A percentile compares a stretch with the other conserved stretches of the same genome.
phyloP scores from a whole-genome alignment of 2,329 filamentous ascomycete genomes.

The Orbilia brochopaga region DNA sequence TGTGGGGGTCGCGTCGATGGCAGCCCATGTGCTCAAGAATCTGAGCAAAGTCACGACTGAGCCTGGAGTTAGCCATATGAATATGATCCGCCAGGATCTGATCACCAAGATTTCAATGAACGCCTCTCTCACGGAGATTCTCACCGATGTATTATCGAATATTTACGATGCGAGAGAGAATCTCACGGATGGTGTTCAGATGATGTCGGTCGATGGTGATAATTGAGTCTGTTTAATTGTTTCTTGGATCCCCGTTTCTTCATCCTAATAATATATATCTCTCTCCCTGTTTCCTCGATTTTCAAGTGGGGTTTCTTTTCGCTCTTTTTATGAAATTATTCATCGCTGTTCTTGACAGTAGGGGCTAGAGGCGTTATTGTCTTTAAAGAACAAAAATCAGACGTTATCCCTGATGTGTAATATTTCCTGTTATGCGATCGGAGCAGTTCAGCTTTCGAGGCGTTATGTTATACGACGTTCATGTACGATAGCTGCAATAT shows the following conservation, averaged over 20 bases:
- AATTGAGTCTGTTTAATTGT: too few species aligned
- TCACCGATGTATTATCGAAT: constrained; percentile 17
- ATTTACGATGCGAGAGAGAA: not conserved
- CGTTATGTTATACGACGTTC: too few species aligned
- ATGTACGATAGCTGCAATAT: too few species aligned
- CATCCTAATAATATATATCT: too few species aligned
- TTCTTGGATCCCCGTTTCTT: too few species aligned
- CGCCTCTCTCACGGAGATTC: not conserved
- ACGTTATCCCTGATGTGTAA: not conserved
- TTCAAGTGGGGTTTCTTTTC: too few species aligned
- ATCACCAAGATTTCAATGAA: constrained; percentile 19
- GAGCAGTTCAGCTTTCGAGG: too few species aligned
- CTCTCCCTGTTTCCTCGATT: not conserved
- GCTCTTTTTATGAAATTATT: too few species aligned
- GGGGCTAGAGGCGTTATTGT: not conserved
- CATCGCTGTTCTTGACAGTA: not conserved
- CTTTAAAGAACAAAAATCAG: not conserved
- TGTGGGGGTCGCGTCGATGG: constrained; percentile 26
- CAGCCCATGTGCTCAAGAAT: constrained; percentile 25
- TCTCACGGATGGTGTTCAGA: not conserved
- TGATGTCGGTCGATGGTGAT: not conserved
- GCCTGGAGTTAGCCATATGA: constrained; percentile 4
- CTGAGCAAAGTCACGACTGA: constrained; percentile 16
- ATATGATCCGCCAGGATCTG: constrained; percentile 1
- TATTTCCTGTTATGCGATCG: not conserved